Percentiles rank a stretch among this genome's conserved stretches.
These are phyloP conservation scores for Pontederia crassipes DNA, from an alignment of 176 grass and related monocot species.

Conservation along the genomic window DNA sequence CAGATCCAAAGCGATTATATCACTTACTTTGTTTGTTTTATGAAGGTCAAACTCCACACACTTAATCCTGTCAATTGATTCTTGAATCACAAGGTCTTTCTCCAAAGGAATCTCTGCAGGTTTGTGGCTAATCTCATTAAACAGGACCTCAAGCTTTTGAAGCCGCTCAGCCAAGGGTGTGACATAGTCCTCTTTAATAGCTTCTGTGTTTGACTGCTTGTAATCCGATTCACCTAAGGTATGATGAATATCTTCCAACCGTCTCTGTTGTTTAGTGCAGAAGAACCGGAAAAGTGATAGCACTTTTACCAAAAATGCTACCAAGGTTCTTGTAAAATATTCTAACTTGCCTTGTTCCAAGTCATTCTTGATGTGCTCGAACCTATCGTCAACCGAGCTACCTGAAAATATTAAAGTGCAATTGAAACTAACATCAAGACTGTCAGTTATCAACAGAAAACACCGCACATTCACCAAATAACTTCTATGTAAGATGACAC, in stretches of 20 bases:
- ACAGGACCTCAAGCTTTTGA: conserved; percentile 51
- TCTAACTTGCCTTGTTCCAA: conserved; percentile 22
- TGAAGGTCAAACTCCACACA: conserved; percentile 71
- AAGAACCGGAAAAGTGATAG: conserved; percentile 39
- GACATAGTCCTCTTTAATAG: conserved; percentile 23
- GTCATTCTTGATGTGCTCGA: conserved; percentile 11
- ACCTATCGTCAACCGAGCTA: conserved; percentile 14
- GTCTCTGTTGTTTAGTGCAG: conserved; percentile 30
- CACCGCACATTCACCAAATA: no score
- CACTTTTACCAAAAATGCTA: conserved; percentile 55
- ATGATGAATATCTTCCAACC: conserved; percentile 26
- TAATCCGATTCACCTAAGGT: conserved; percentile 1
- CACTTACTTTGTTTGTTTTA: conserved; percentile 49
- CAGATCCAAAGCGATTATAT: not conserved
- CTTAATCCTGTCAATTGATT: conserved; percentile 73
- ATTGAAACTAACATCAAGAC: not conserved
- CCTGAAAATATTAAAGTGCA: conserved; percentile 18
- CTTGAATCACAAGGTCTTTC: conserved; percentile 45
- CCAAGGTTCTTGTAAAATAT: conserved; percentile 28
- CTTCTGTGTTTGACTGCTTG: conserved; percentile 15
- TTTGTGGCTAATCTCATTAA: conserved; percentile 49
- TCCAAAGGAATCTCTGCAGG: conserved; percentile 57
- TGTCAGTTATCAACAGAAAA: no score
- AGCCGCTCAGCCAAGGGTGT: conserved; percentile 49
- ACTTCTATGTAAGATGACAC: no score